Percentiles rank a stretch among this genome's conserved stretches.
These are phyloP conservation scores for Phytopythium litorale DNA, from an alignment of 352 stramenopile species.

Conservation along the genomic window DNA sequence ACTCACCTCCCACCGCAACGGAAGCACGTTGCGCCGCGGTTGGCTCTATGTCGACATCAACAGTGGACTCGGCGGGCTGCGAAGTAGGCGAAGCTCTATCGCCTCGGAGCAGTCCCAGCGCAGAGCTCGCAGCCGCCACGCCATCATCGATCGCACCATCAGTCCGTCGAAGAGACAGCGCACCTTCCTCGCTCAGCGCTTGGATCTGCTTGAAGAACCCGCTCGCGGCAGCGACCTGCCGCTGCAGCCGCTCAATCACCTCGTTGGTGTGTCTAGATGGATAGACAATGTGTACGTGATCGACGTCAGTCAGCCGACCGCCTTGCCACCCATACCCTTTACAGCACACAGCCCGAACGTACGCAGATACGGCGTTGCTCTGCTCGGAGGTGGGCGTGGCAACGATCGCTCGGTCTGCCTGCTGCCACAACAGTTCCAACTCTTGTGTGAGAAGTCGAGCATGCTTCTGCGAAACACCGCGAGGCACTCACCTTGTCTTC, in stretches of 20 bases:
- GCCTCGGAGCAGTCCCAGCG: neutral
- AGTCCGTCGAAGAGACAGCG: neutral
- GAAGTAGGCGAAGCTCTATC: neutral
- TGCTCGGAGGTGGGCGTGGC: neutral
- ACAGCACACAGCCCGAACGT: neutral
- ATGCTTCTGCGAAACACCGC: neutral
- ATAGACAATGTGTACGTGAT: neutral
- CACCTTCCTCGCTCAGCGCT: neutral
- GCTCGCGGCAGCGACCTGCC: neutral
- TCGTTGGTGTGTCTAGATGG: neutral
- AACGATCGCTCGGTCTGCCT: neutral
- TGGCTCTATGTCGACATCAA: neutral
- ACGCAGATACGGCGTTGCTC: neutral
- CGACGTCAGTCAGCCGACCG: neutral
- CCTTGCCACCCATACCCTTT: neutral
- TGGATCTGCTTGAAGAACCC: conserved; percentile 5
- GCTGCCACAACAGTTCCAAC: neutral
- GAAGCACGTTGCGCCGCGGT: neutral
- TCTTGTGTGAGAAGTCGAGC: neutral
- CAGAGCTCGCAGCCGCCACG: neutral
- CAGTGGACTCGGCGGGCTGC: neutral
- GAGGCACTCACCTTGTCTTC: conserved; percentile 1
- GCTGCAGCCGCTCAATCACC: neutral
- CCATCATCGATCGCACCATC: neutral
- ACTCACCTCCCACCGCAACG: neutral